Conservation (phyloP, 1,139 yeast species). For the Lodderomyces parapsilosis region DNA sequence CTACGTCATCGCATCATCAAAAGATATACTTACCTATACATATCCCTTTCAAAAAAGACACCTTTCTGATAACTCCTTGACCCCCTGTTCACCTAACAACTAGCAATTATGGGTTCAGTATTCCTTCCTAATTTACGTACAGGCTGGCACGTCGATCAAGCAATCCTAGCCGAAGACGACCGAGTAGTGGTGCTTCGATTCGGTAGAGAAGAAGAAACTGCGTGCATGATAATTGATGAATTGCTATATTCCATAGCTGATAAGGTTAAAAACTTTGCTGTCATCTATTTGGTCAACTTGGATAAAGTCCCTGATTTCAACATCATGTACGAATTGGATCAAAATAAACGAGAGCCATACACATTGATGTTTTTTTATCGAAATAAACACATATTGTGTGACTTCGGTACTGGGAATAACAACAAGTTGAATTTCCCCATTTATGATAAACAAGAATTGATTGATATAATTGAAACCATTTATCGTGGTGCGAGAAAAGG, state of each 20-base stretch:
- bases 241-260: constrained; percentile 75
- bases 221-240: constrained; percentile 92
- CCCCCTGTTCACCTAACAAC: not conserved
- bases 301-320: constrained; percentile 90
- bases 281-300: constrained; percentile 81
- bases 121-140: constrained; percentile 83
- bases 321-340: constrained; percentile 82
- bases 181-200: constrained; percentile 84
- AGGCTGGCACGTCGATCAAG: constrained; percentile 97
- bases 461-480: constrained; percentile 86
- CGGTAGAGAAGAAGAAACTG: constrained; percentile 75
- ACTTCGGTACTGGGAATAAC: constrained; percentile 96
- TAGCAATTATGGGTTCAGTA: constrained; percentile 63
- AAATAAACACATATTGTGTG: constrained; percentile 97
- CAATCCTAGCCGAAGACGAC: constrained; percentile 81
- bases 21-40: not conserved
- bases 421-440: constrained; percentile 83
- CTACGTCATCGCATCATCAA: not conserved
- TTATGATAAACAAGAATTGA: constrained; percentile 82
- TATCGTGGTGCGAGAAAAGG: constrained; percentile 93
- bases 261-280: constrained; percentile 85
- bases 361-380: constrained; percentile 91
- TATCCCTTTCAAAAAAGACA: not conserved
- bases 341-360: constrained; percentile 58
- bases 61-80: not conserved